Conservation (phyloP, 192 early-diverging fungal species). For the Linnemannia schmuckeri region DNA sequence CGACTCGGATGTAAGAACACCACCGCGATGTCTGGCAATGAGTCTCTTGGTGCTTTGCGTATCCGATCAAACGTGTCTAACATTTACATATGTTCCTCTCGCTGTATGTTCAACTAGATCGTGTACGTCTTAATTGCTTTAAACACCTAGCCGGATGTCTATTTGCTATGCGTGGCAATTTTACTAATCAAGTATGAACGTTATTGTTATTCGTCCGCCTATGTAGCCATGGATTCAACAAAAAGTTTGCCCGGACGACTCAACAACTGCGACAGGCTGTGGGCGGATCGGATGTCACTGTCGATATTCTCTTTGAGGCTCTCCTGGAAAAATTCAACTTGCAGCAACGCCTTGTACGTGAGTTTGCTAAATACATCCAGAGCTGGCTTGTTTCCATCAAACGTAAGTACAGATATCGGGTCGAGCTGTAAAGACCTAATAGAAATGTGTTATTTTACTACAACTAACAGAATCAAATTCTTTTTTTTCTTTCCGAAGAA, state of each 20-base stretch:
- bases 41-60: neutral
- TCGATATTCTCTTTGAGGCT: conserved; percentile 73
- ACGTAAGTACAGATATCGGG: conserved; percentile 21
- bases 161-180: too few relatives aligned
- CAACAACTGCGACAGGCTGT: conserved; percentile 77
- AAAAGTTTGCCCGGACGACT: conserved; percentile 72
- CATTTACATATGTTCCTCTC: neutral
- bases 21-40: neutral
- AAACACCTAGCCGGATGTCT: neutral
- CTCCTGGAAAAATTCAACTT: conserved; percentile 67
- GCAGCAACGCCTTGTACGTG: conserved; percentile 64
- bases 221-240: conserved; percentile 82
- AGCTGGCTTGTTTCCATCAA: conserved; percentile 64
- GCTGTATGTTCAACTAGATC: conserved; percentile 20
- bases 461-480: neutral
- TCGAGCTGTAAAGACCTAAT: neutral
- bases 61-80: neutral
- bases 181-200: neutral
- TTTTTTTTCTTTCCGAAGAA: conserved; percentile 34
- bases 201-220: conserved; percentile 6
- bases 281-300: conserved; percentile 66
- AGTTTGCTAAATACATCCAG: conserved; percentile 63
- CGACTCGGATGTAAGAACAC: conserved; percentile 75
- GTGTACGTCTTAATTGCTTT: conserved; percentile 25
- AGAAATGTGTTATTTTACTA: neutral